Conservation (phyloP, 257 asterid genomes). For the Solanum appendiculatum region DNA sequence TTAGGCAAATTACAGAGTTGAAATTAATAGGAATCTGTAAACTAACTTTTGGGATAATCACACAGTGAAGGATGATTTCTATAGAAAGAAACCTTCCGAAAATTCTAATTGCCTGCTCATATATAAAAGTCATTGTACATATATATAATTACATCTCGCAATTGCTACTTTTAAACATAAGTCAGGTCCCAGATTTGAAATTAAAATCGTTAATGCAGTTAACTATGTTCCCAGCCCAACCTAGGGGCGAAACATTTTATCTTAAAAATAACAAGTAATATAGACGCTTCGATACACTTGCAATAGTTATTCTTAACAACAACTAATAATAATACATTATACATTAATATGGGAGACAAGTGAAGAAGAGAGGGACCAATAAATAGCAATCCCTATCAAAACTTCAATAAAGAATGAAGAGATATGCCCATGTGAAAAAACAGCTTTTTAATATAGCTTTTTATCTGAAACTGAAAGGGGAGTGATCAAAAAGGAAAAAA, state of each 20-base stretch:
- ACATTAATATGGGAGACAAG: neutral
- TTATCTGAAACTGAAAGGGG: neutral
- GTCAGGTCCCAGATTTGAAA: neutral
- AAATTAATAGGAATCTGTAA: neutral
- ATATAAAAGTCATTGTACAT: no score
- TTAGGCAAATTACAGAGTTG: neutral
- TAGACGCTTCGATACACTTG: neutral
- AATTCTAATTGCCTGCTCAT: neutral
- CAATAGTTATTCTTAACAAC: neutral
- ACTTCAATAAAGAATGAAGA: conserved; percentile 1
- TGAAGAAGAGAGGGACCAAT: conserved; percentile 2
- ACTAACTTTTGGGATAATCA: neutral
- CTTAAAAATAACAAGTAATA: neutral
- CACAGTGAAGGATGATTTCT: neutral
- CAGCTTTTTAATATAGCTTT: conserved; percentile 21
- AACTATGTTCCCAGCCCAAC: no score
- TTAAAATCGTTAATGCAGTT: neutral
- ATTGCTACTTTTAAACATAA: neutral
- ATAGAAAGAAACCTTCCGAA: neutral
- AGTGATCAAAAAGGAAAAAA: neutral
- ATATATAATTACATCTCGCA: neutral
- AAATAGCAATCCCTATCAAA: neutral
- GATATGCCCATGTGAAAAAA: conserved; percentile 29
- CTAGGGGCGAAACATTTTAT: no score
- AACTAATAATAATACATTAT: neutral